Evolutionary conservation across 148 eudicot genomes (phyloP).

Genomic region (Pouteria glomerata): DNA sequence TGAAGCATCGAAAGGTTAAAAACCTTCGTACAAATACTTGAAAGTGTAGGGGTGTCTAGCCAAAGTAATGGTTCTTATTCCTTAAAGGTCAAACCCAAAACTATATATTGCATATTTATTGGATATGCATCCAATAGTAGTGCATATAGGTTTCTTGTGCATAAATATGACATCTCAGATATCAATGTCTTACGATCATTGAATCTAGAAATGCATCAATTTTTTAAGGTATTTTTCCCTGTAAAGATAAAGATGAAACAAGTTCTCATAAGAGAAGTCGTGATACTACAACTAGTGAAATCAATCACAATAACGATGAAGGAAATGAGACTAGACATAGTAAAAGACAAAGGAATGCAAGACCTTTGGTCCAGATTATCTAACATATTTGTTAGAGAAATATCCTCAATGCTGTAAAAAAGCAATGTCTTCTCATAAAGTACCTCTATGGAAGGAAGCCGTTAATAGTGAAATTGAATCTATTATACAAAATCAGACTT

Average conservation of each 20-base stretch:
- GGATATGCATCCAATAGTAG: not conserved
- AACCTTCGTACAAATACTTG: not conserved
- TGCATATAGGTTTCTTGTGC: not conserved
- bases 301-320: not conserved
- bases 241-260: not conserved
- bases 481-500: too few relatives aligned
- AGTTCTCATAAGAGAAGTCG: not conserved
- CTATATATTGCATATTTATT: not conserved
- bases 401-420: not conserved
- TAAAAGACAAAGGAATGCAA: not conserved
- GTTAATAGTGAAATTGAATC: too few relatives aligned
- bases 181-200: not conserved
- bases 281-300: not conserved
- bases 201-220: not conserved
- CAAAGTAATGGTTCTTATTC: not conserved
- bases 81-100: not conserved
- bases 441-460: too few relatives aligned
- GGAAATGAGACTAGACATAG: not conserved
- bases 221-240: not conserved
- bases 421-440: not conserved
- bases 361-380: not conserved
- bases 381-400: not conserved
- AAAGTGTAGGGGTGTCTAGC: not conserved
- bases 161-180: not conserved
- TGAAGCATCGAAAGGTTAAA: too few relatives aligned